Evolutionary conservation across 169 alveolate genomes (phyloP).

Genomic region (Eimeria tenella): DNA sequence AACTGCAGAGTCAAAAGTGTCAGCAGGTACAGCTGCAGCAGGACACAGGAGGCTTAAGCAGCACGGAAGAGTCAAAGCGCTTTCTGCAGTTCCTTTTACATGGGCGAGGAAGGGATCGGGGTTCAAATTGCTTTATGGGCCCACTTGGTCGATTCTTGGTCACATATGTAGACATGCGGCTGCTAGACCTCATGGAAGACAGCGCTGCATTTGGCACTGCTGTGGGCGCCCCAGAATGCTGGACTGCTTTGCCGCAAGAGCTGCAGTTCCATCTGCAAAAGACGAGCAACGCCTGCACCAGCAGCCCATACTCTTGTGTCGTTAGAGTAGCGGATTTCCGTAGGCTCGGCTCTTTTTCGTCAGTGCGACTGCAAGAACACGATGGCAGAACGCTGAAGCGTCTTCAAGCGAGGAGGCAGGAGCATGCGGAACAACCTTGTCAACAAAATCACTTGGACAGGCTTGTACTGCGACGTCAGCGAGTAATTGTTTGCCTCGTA

Average conservation of each 20-base stretch:
- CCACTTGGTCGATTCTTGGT: slow-evolving; percentile 2
- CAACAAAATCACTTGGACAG: not conserved
- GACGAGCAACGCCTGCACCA: not conserved
- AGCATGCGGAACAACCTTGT: not conserved
- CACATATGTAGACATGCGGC: slow-evolving; percentile 4
- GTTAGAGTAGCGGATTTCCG: slow-evolving; percentile 56
- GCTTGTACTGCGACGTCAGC: not conserved
- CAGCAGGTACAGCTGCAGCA: not conserved
- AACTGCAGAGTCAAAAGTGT: not conserved
- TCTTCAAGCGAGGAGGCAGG: not conserved
- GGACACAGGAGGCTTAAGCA: not conserved
- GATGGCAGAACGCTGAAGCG: not conserved
- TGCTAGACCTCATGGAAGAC: slow-evolving; percentile 8
- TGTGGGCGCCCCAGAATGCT: not conserved
- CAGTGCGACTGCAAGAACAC: not conserved
- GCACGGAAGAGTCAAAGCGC: not conserved
- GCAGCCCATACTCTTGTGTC: not conserved
- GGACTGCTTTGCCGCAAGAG: not conserved
- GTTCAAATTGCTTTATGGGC: not conserved
- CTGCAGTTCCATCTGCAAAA: slow-evolving; percentile 4
- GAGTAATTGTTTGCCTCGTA: not conserved
- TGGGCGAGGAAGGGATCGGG: not conserved
- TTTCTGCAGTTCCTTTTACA: slow-evolving; percentile 10
- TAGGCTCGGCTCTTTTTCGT: not conserved
- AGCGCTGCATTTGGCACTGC: not conserved